Base-by-base conservation (phyloP, 257 asterid genomes). In the Solanum piurae region DNA sequence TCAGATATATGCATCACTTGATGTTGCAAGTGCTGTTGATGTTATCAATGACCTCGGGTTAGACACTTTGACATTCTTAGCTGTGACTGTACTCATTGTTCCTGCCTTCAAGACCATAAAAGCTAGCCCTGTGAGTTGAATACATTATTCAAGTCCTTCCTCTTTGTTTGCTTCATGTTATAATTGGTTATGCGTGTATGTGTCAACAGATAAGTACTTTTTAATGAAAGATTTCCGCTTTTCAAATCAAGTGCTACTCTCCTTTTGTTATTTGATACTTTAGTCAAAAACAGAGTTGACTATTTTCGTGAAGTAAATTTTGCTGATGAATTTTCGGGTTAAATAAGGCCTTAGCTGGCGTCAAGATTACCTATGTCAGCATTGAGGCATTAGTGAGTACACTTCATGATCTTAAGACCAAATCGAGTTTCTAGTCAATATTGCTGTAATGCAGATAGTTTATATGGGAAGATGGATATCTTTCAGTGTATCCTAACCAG, bases 91-190 rank as follows among this genome's bases (percentile, higher is more conserved):
- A 62, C 66, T 96, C 91, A 94, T 97, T 91, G 97, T 97, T 92
- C 99, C 99, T 86, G 98, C 93, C 90, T 96, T 97, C 92, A 96
- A 89, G 90, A 88, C 13, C 91, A 93, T 97, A 88, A 95, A 93
- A 95, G 96, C 99, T 87, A 97, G 99, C 93, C 99, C 99, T 66
- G 99, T 97, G 93, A 94, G 98, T 92, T 88, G 88, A 71, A 68
- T 86, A 44, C 83, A 46, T 42, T 25, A n/a, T 71, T 46, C 71
- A 38, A 69, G 18, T 34, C 64, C 27, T 11, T 71, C 83, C 23
- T 23, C 20, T 34, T 46, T 46, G 68, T 77, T 72, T 72, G 25
- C 88, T 31, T 58, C 31, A 49, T 72, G 14, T 46, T 86, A 29
- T 52, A 52, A 52, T 80, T 80, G 66, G 25, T 80, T 80, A 80